Percentiles rank a stretch among this genome's conserved stretches.
phyloP scores from a whole-genome alignment of 2,329 filamentous ascomycete species.

The Thermoascus crustaceus region DNA sequence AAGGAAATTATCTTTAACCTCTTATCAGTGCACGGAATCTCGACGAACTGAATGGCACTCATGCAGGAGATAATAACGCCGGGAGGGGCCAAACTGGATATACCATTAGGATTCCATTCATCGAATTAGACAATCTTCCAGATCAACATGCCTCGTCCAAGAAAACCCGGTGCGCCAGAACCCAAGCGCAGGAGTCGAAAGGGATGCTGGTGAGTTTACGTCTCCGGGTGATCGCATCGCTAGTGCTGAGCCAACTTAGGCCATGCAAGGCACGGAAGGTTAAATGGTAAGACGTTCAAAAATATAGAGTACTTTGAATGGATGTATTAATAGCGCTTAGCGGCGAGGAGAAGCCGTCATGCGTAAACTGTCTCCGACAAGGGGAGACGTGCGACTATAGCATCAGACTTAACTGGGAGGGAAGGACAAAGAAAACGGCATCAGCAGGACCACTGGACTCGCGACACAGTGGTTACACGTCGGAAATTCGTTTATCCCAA shows the following conservation, averaged over 20 bases:
- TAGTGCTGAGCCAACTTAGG: constrained; percentile 49
- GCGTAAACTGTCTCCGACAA: constrained; percentile 63
- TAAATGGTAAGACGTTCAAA: constrained; percentile 52
- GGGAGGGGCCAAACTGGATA: neutral
- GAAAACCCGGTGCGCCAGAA: constrained; percentile 55
- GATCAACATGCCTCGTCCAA: constrained; percentile 55
- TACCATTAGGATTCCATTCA: neutral
- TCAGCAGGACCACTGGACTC: no score
- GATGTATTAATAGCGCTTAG: no score
- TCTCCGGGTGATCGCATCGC: no score
- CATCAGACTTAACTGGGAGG: constrained; percentile 73
- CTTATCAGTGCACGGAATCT: neutral
- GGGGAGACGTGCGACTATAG: constrained; percentile 72
- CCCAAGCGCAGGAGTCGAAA: constrained; percentile 60
- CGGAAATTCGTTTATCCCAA: no score
- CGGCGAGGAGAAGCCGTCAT: constrained; percentile 66
- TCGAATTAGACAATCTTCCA: neutral
- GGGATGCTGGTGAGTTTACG: constrained; percentile 54
- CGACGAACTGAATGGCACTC: neutral
- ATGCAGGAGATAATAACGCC: neutral
- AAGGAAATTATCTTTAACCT: neutral
- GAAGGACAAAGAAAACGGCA: constrained; percentile 58
- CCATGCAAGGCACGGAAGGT: constrained; percentile 72
- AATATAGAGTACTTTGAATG: neutral
- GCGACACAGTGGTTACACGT: no score